These are phyloP conservation scores for Mycena metata DNA, from an alignment of 768 basidiomycete species.

Conservation along the genomic window DNA sequence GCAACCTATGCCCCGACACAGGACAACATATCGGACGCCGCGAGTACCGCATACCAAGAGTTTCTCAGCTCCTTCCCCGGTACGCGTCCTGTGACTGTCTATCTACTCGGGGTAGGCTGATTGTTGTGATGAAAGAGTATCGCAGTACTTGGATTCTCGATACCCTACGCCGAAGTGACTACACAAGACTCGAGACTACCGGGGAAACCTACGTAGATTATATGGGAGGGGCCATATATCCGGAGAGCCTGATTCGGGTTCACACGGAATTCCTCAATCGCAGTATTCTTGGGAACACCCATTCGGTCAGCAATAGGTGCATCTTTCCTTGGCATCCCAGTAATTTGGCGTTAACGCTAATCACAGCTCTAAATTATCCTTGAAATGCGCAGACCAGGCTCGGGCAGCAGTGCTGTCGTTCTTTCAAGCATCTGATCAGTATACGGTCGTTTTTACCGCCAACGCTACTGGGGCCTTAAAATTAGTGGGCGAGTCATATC, in stretches of 20 bases:
- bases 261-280: conserved; percentile 78
- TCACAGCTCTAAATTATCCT: conserved; percentile 76
- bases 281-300: conserved; percentile 84
- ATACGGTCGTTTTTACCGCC: conserved; percentile 85
- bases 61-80: conserved; percentile 43
- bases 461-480: conserved; percentile 87
- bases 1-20: conserved; percentile 45
- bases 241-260: conserved; percentile 79
- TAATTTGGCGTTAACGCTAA: conserved; percentile 28
- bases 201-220: conserved; percentile 89
- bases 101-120: not conserved
- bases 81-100: conserved; percentile 25
- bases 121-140: conserved; percentile 60
- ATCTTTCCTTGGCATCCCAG: conserved; percentile 5
- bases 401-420: conserved; percentile 80
- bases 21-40: conserved; percentile 34
- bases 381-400: conserved; percentile 76
- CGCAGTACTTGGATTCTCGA: conserved; percentile 79
- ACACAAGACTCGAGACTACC: conserved; percentile 66
- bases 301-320: conserved; percentile 86
- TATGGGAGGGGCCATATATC: conserved; percentile 88
- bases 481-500: conserved; percentile 85
- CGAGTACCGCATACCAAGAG: conserved; percentile 38
- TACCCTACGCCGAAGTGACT: conserved; percentile 74
- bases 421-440: conserved; percentile 77